Evolutionary conservation across 768 basidiomycete species (phyloP).

Genomic region (Lyophyllum decastes): DNA sequence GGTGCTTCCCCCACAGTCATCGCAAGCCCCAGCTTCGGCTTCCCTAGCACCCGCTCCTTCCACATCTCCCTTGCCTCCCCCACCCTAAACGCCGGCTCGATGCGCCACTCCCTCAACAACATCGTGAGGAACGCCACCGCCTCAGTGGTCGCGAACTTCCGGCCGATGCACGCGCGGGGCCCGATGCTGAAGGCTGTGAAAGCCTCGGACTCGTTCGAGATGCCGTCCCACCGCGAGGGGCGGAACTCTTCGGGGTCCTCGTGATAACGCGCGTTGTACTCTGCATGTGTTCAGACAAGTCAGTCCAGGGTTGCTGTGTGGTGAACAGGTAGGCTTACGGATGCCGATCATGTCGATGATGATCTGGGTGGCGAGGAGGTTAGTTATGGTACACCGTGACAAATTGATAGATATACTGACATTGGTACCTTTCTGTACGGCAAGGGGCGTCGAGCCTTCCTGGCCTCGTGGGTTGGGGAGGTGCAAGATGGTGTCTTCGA

Average conservation of each 20-base stretch:
- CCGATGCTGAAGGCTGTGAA: constrained; percentile 53
- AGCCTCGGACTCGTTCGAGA: constrained; percentile 40
- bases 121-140: constrained; percentile 52
- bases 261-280: constrained; percentile 52
- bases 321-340: constrained; percentile 33
- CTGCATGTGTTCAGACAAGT: constrained; percentile 22
- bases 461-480: constrained; percentile 38
- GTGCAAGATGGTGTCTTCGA: constrained; percentile 38
- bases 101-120: constrained; percentile 52
- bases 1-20: constrained; percentile 35
- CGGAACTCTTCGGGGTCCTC: constrained; percentile 47
- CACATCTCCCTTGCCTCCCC: constrained; percentile 42
- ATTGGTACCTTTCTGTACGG: constrained; percentile 39
- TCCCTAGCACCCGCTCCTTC: constrained; percentile 34
- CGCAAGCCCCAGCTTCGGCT: constrained; percentile 36
- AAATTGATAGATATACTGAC: constrained; percentile 18
- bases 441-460: constrained; percentile 34
- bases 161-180: constrained; percentile 55
- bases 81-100: constrained; percentile 43
- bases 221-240: constrained; percentile 52
- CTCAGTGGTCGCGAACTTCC: constrained; percentile 56
- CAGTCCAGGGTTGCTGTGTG: not conserved
- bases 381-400: not conserved
- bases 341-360: constrained; percentile 51
- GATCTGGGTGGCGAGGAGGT: constrained; percentile 21